phyloP scores from a whole-genome alignment of 2,329 filamentous ascomycete species.

The Fusarium sterilihyphosum region DNA sequence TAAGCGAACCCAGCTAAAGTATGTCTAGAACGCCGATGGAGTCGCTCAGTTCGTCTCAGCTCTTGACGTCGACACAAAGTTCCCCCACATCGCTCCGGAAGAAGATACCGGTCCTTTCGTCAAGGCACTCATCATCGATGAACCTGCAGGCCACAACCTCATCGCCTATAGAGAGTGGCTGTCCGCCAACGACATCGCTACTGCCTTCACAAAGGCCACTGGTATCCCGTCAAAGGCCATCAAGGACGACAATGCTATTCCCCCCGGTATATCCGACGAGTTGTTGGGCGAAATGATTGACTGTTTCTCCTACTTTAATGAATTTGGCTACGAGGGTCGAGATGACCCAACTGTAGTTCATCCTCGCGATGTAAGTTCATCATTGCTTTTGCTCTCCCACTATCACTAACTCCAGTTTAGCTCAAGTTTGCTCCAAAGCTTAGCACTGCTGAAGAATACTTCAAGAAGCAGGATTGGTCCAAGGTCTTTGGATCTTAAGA shows the following conservation, averaged over 20 bases:
- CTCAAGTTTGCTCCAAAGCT: constrained; percentile 3
- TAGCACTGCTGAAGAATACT: constrained; percentile 4
- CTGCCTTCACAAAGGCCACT: constrained; percentile 28
- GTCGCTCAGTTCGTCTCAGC: constrained; percentile 29
- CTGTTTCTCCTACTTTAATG: constrained; percentile 19
- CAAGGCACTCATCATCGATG: constrained; percentile 31
- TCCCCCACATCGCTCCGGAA: constrained; percentile 40
- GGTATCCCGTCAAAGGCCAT: constrained; percentile 6
- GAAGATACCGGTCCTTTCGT: constrained; percentile 40
- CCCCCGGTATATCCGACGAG: not conserved
- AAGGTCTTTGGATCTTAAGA: constrained; percentile 7
- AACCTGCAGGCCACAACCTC: constrained; percentile 33
- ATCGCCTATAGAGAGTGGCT: constrained; percentile 41
- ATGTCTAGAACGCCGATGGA: constrained; percentile 24
- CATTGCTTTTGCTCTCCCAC: accelerated
- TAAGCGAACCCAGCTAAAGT: not conserved
- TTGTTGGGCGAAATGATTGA: constrained; percentile 11
- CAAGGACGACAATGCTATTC: not conserved
- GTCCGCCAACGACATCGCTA: constrained; percentile 22
- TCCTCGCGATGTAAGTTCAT: constrained; percentile 12
- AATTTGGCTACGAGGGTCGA: constrained; percentile 29
- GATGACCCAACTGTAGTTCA: constrained; percentile 24
- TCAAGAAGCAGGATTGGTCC: constrained; percentile 27
- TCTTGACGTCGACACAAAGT: constrained; percentile 22
- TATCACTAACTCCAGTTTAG: not conserved